phyloP scores from a whole-genome alignment of 1,139 yeast genomes.

The Sugiyamaella xylanicola region DNA sequence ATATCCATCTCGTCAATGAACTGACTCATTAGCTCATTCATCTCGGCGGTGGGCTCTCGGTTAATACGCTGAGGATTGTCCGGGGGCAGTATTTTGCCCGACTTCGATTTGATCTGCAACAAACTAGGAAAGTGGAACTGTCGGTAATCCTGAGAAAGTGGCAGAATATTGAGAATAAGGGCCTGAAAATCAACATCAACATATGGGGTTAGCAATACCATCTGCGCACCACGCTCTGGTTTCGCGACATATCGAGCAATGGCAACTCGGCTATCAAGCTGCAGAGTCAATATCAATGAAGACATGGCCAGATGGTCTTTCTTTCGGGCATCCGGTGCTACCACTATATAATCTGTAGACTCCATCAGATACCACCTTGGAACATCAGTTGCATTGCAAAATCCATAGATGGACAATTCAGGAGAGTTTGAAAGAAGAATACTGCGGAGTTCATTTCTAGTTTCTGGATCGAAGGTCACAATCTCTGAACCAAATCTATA shows the following conservation, averaged over 20 bases:
- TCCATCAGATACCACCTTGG: slow-evolving; percentile 63
- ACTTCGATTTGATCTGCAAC: slow-evolving; percentile 42
- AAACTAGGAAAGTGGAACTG: slow-evolving; percentile 61
- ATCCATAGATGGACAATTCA: slow-evolving; percentile 63
- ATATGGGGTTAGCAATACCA: slow-evolving; percentile 61
- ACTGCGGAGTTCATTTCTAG: slow-evolving; percentile 43
- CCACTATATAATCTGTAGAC: slow-evolving; percentile 61
- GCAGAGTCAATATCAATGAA: slow-evolving; percentile 58
- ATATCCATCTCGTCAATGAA: slow-evolving; percentile 47
- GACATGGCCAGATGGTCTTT: slow-evolving; percentile 51
- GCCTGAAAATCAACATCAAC: slow-evolving; percentile 38
- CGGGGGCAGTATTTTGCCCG: slow-evolving; percentile 39
- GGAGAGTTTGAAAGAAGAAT: slow-evolving; percentile 17
- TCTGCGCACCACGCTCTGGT: slow-evolving; percentile 47
- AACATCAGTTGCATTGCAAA: slow-evolving; percentile 49
- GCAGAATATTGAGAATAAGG: slow-evolving; percentile 54
- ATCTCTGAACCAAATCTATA: slow-evolving; percentile 69
- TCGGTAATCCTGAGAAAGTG: slow-evolving; percentile 78
- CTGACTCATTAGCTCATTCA: slow-evolving; percentile 46
- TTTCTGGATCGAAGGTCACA: slow-evolving; percentile 52
- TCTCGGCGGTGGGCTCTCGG: slow-evolving; percentile 42
- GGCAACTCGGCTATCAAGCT: slow-evolving; percentile 53
- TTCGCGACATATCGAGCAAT: slow-evolving; percentile 64
- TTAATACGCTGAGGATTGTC: slow-evolving; percentile 24
- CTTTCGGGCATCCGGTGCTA: slow-evolving; percentile 48